These are phyloP conservation scores for Coelastrella sp. DNA, from an alignment of 139 green algal genomes.

Conservation along the genomic window DNA sequence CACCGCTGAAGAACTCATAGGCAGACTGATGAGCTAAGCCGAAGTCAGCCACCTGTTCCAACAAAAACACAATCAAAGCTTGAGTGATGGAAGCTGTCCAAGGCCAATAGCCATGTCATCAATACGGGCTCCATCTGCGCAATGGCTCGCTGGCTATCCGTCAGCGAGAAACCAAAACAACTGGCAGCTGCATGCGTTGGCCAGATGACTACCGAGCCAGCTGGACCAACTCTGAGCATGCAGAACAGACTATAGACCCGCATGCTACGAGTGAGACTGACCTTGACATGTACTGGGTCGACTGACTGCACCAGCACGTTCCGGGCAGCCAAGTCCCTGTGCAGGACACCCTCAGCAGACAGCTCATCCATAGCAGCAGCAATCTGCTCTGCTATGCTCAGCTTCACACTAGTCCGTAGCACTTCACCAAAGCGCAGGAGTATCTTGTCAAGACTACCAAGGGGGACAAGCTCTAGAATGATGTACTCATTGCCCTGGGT, in stretches of 20 bases:
- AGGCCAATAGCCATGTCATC: too few species aligned
- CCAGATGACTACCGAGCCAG: too few species aligned
- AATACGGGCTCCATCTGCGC: too few species aligned
- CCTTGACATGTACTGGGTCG: conserved; percentile 72
- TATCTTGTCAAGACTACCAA: conserved; percentile 63
- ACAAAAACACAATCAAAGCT: neutral
- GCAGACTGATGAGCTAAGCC: conserved; percentile 48
- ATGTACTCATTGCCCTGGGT: conserved; percentile 67
- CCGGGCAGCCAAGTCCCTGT: conserved; percentile 67
- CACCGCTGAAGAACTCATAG: neutral
- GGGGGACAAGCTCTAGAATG: conserved; percentile 65
- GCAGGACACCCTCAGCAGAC: conserved; percentile 54
- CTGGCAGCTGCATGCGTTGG: too few species aligned
- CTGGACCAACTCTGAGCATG: too few species aligned
- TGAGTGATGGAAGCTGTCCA: neutral
- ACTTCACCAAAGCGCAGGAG: conserved; percentile 48
- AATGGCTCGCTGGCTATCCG: too few species aligned
- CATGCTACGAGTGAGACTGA: too few species aligned
- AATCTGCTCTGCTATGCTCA: conserved; percentile 62
- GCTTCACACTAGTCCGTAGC: conserved; percentile 54
- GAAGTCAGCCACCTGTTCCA: conserved; percentile 65
- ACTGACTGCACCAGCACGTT: conserved; percentile 72
- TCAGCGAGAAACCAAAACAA: neutral
- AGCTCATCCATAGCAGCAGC: conserved; percentile 69
- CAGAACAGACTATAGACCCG: too few species aligned